Evolutionary conservation across 805 yeast species (phyloP).

Genomic region (Sugiyamaella qingdaonensis): DNA sequence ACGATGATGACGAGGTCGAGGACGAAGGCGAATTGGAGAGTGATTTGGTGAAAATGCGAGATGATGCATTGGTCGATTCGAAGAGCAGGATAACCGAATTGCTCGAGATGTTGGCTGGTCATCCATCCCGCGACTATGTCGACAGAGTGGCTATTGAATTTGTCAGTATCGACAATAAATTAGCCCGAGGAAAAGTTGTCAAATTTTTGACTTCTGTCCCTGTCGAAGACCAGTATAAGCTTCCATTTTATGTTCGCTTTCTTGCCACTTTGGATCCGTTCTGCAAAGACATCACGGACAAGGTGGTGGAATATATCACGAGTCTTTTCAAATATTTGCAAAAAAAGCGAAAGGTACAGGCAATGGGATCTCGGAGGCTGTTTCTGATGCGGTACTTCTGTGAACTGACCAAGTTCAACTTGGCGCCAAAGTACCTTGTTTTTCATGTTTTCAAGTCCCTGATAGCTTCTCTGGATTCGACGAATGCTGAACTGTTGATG

Average conservation of each 20-base stretch:
- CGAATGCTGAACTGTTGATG: conserved; percentile 64
- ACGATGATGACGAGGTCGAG: conserved; percentile 33
- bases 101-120: conserved; percentile 14
- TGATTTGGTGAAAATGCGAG: conserved; percentile 3
- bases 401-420: conserved; percentile 71
- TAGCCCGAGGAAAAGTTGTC: conserved; percentile 58
- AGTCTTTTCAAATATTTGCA: conserved; percentile 24
- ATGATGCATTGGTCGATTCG: not conserved
- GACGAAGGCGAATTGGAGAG: conserved; percentile 24
- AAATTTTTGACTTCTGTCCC: conserved; percentile 49
- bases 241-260: conserved; percentile 57
- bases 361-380: conserved; percentile 19
- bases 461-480: conserved; percentile 47
- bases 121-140: conserved; percentile 24
- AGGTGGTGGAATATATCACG: conserved; percentile 53
- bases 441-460: conserved; percentile 69
- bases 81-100: conserved; percentile 12
- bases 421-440: conserved; percentile 65
- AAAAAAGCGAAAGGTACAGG: conserved; percentile 15
- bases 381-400: conserved; percentile 53
- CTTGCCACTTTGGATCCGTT: conserved; percentile 52
- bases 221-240: conserved; percentile 34
- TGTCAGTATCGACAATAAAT: conserved; percentile 57
- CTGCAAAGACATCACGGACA: conserved; percentile 49
- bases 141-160: conserved; percentile 33